Conservation (phyloP, 2,329 filamentous ascomycete species). For the Mariannaea sp. region DNA sequence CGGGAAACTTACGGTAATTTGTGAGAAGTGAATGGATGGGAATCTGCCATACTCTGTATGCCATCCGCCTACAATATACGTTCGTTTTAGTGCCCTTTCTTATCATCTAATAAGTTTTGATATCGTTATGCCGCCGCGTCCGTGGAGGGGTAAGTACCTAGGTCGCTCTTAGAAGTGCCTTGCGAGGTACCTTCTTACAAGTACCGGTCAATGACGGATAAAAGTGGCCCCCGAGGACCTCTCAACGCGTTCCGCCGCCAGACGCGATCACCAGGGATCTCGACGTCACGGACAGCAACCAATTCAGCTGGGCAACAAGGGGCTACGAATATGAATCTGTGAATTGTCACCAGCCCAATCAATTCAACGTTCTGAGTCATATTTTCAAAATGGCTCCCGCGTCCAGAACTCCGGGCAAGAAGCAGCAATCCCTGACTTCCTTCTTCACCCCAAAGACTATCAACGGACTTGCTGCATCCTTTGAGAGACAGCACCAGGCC, state of each 20-base stretch:
- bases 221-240: constrained; percentile 29
- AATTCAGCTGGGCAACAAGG: neutral
- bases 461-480: constrained; percentile 50
- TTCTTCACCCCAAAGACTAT: constrained; percentile 74
- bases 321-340: constrained; percentile 16
- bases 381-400: constrained; percentile 41
- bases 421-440: constrained; percentile 82
- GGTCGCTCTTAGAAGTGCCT: too few species aligned
- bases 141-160: too few species aligned
- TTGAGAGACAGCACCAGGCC: constrained; percentile 40
- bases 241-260: constrained; percentile 36
- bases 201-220: neutral
- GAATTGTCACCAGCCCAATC: constrained; percentile 5
- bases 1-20: too few species aligned
- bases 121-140: too few species aligned
- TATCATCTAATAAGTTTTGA: too few species aligned
- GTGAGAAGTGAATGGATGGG: too few species aligned
- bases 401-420: constrained; percentile 57
- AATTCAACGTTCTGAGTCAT: neutral
- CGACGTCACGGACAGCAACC: constrained; percentile 30
- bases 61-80: too few species aligned
- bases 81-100: too few species aligned
- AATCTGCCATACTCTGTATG: too few species aligned
- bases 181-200: too few species aligned
- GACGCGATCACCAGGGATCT: constrained; percentile 28